Evolutionary conservation across 192 early-diverging fungal species (phyloP).

Genomic region (Rhizoclosmatium sp.): DNA sequence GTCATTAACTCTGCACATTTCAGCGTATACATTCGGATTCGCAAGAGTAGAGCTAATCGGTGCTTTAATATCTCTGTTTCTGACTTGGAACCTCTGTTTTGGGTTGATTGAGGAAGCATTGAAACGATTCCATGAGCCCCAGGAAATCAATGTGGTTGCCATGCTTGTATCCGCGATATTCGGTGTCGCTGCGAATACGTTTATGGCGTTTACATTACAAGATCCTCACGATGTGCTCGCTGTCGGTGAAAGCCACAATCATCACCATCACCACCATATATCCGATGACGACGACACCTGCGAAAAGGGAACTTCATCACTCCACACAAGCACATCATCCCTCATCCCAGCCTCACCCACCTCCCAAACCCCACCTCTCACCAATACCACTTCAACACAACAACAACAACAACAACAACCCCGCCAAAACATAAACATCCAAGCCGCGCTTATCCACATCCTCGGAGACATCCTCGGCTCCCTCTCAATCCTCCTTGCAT

Average conservation of each 20-base stretch:
- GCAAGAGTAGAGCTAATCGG: conserved; percentile 80
- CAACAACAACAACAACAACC: background rate
- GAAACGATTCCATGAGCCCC: conserved; percentile 65
- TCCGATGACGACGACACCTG: background rate
- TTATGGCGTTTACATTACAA: conserved; percentile 51
- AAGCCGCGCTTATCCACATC: conserved; percentile 76
- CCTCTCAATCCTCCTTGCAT: conserved; percentile 75
- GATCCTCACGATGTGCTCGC: conserved; percentile 1
- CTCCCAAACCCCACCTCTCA: background rate
- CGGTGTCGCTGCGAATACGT: conserved; percentile 73
- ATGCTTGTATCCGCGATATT: conserved; percentile 72
- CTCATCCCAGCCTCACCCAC: no score
- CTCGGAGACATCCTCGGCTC: conserved; percentile 79
- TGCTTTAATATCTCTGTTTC: conserved; percentile 72
- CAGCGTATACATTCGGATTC: conserved; percentile 66
- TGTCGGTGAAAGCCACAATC: conserved; percentile 40
- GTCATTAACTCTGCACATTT: no score
- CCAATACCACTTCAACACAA: background rate
- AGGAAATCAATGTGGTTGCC: conserved; percentile 66
- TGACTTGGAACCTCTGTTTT: conserved; percentile 62
- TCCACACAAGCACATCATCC: no score
- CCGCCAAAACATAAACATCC: conserved; percentile 49
- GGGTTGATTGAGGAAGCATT: conserved; percentile 70
- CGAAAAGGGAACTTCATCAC: no score
- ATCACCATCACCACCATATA: conserved; percentile 37